Evolutionary conservation across 169 alveolate genomes (phyloP), one percentile per base, ranked within the genome.

Genomic region (Theileria sp.): DNA sequence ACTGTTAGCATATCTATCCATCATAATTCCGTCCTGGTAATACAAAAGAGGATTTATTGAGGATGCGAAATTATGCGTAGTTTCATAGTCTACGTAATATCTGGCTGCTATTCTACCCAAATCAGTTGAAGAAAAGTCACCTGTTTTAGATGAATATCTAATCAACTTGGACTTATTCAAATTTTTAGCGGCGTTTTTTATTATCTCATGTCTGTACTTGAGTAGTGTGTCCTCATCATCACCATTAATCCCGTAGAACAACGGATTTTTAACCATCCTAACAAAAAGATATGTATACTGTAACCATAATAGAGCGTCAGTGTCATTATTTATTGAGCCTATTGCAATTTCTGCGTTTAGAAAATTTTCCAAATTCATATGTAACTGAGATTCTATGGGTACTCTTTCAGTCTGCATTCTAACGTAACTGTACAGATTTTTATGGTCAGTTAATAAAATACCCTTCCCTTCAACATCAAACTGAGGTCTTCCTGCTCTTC

Each of bases 401-500:
- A 89, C 69, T 73, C 83, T 77, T 68, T 90, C 90, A 32, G 92
- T 87, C 69, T 87, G 87, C 87, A 86, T 79, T 78, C 80, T 82
- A n/a, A 90, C 81, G 56, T 87, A 90, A 65, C 77, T 85, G 80
- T 75, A 73, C 61, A 90, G 74, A 54, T 90, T 90, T 9, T 83
- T 87, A 38, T 89, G 89, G 68, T 90, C 94, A 5, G 94, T 90
- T 49, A 90, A 83, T 49, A 90, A 77, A 58, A 90, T 67, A 8
- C 92, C 93, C 44, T 97, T 99, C 25, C 99, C 99, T 44, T 92
- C 89, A 56, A 94, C 96, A 92, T 99, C 99, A 87, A 93, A 98
- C 81, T 96, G 98, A 0, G 99, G 99, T 70, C 99, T 94, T 7
- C 99, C 99, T 17, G 99, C 99, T 75, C 99, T 92, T 19, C 99